Base-by-base conservation (phyloP, 2,329 filamentous ascomycete genomes). In the Neonectria magnoliae region DNA sequence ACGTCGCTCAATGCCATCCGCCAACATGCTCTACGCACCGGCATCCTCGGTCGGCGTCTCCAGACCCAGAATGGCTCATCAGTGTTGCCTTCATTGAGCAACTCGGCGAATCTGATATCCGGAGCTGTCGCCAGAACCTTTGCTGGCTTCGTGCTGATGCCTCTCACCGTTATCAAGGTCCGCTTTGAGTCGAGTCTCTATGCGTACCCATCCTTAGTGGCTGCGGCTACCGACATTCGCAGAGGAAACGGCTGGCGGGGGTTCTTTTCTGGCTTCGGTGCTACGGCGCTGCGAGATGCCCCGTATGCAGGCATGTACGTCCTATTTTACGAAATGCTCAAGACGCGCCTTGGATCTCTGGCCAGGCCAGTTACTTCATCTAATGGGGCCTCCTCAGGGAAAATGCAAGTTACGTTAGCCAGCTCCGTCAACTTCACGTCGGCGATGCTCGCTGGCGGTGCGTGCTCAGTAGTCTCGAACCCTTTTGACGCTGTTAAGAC, bases 401-500 rank as follows among this genome's bases (percentile, higher is more conserved):
- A 67, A 38, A 79, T 80, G 77, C 70, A 73, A 27, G 59, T 72
- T 8, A 72, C 75, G 10, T 51, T 76, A 42, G 77, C 79, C 83
- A 42, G 88, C 87, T 87, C 87, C 1, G 92, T 98, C 73, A 97
- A 99, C 78, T 98, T 98, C 74, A 82, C 87, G 14, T 95, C 93
- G 0, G 95, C 93, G 13, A 89, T 93, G 4, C 75, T 94, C 4
- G 94, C 95, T 4, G 95, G 93, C 1, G 91, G 90, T 1, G 82
- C 92, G 31, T 97, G 94, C 60, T 98, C 94, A 1, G 90, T 91
- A 4, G 85, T 98, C 41, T 98, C 96, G 9, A 99, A 99, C 78
- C 96, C 96, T 0, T 98, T 98, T 75, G 96, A 99, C 79, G 94
- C 94, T 1, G 90, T 98, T 78, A 99, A 99, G 83, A 99, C 96